Percentiles rank a stretch among this genome's conserved stretches.
These are phyloP conservation scores for Ascocoryne sarcoides DNA, from an alignment of 2,329 filamentous ascomycete genomes.

Conservation along the genomic window DNA sequence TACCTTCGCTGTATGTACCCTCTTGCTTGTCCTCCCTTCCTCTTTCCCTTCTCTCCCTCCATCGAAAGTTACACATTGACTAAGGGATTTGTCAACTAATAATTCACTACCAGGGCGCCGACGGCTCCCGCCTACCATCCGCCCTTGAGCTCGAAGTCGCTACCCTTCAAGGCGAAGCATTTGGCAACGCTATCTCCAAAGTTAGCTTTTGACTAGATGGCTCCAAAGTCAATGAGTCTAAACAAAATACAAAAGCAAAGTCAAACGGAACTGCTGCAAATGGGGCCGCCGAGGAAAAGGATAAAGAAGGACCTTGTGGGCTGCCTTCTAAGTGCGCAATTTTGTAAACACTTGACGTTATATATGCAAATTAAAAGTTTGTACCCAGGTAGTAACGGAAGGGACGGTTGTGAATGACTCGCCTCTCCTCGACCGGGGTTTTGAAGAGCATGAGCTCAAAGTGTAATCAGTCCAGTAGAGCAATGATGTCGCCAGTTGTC, in stretches of 20 bases:
- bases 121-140: constrained; percentile 77
- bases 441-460: no score
- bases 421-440: no score
- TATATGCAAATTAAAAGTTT: no score
- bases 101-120: constrained; percentile 37
- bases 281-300: constrained; percentile 33
- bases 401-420: no score
- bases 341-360: constrained; percentile 32
- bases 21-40: neutral
- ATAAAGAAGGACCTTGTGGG: constrained; percentile 64
- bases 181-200: constrained; percentile 71
- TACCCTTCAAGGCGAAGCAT: constrained; percentile 71
- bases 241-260: constrained; percentile 12
- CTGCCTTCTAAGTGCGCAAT: constrained; percentile 67
- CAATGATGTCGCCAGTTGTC: no score
- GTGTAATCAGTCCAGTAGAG: no score
- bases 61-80: neutral
- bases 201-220: constrained; percentile 73
- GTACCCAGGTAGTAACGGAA: no score
- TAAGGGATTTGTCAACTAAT: neutral
- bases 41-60: neutral
- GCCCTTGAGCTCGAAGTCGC: constrained; percentile 71
- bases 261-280: constrained; percentile 18
- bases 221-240: constrained; percentile 23
- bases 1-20: constrained; percentile 61